phyloP scores from a whole-genome alignment of 169 alveolate genomes.

The Theileria orientalis region DNA sequence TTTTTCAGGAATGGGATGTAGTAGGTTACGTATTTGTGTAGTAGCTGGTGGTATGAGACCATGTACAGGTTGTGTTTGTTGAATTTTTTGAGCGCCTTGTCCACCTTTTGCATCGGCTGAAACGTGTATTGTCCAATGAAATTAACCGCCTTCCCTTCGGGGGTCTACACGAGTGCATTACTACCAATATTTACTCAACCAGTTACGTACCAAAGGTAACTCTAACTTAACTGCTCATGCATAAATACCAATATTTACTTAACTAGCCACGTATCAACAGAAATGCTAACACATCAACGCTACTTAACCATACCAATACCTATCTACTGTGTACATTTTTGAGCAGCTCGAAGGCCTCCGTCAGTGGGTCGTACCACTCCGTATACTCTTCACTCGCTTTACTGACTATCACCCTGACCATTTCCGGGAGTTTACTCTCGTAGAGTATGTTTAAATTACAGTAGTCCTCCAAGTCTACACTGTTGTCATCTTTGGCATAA shows the following conservation, averaged over 20 bases:
- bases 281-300: too few species aligned
- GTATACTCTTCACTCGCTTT: slow-evolving; percentile 34
- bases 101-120: slow-evolving; percentile 59
- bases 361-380: slow-evolving; percentile 64
- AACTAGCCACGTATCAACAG: not conserved
- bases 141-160: slow-evolving; percentile 43
- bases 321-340: slow-evolving; percentile 21
- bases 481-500: too few species aligned
- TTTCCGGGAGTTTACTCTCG: slow-evolving; percentile 16
- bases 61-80: slow-evolving; percentile 46
- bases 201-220: not conserved
- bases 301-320: too few species aligned
- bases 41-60: slow-evolving; percentile 52
- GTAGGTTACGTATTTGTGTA: slow-evolving; percentile 41
- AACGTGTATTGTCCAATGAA: slow-evolving; percentile 58
- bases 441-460: slow-evolving; percentile 39
- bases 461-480: slow-evolving; percentile 44
- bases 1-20: slow-evolving; percentile 46
- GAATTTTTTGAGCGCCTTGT: slow-evolving; percentile 45
- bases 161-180: slow-evolving; percentile 24
- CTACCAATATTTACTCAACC: not conserved
- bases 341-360: slow-evolving; percentile 27
- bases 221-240: not conserved
- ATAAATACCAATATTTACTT: not conserved
- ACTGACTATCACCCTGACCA: slow-evolving; percentile 16